phyloP scores from a whole-genome alignment of 768 basidiomycete genomes.

The Mrakia hoshinonis region DNA sequence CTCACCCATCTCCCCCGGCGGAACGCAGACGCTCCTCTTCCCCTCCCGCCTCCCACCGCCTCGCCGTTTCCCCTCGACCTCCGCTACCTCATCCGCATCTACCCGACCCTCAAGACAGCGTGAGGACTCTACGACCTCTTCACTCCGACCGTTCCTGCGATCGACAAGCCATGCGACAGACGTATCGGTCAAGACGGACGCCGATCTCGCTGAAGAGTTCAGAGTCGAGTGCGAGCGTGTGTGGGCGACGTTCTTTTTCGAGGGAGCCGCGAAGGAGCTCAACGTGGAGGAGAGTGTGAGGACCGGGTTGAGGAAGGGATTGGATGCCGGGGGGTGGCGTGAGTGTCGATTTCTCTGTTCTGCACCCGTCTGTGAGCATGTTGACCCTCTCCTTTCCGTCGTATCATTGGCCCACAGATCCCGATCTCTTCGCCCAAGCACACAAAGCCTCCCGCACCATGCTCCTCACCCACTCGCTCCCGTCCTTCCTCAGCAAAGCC shows the following conservation, averaged over 20 bases:
- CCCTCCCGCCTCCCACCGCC: background rate
- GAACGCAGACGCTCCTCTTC: no score
- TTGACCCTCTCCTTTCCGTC: background rate
- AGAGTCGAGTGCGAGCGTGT: constrained; percentile 1
- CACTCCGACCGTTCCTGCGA: background rate
- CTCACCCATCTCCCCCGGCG: no score
- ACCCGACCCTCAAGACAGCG: background rate
- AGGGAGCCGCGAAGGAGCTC: background rate
- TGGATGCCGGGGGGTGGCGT: background rate
- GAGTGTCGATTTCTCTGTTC: background rate
- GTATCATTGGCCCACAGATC: background rate
- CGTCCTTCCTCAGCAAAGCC: background rate
- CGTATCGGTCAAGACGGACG: background rate
- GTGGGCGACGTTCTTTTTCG: constrained; percentile 1
- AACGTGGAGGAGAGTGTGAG: background rate
- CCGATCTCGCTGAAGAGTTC: background rate
- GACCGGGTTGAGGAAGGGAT: background rate
- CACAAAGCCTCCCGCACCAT: background rate
- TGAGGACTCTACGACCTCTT: background rate
- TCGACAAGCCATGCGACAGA: background rate
- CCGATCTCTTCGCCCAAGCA: background rate
- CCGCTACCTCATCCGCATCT: background rate
- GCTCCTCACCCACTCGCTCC: constrained; percentile 3
- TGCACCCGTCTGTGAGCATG: background rate
- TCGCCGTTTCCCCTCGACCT: background rate